Evolutionary conservation across 2,329 filamentous ascomycete genomes (phyloP).

Genomic region (Xylariomycetidae sp.): DNA sequence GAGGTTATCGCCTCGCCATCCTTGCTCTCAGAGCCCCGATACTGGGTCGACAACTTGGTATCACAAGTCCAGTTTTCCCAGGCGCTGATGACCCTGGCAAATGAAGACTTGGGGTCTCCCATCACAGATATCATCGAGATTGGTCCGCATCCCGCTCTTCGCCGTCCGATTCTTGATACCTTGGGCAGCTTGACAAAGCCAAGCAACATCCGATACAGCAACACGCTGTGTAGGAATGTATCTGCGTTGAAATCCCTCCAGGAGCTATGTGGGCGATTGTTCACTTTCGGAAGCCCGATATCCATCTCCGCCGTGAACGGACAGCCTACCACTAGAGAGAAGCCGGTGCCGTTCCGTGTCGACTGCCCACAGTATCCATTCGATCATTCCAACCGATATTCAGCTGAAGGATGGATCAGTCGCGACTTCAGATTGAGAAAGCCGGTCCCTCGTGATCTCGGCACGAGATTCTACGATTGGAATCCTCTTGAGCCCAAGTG

Average conservation of each 20-base stretch:
- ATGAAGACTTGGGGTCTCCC: neutral
- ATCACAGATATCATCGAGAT: slow-evolving; percentile 3
- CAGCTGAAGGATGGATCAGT: slow-evolving; percentile 4
- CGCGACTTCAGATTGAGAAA: slow-evolving; percentile 1
- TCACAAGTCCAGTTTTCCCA: slow-evolving; percentile 4
- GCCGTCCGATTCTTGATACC: slow-evolving; percentile 2
- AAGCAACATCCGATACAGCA: too few species aligned
- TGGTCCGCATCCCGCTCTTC: slow-evolving; percentile 4
- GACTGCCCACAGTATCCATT: slow-evolving; percentile 4
- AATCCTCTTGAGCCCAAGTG: slow-evolving; percentile 8
- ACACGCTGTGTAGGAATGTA: too few species aligned
- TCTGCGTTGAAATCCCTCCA: too few species aligned
- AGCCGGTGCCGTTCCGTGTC: too few species aligned
- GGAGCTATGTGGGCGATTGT: too few species aligned
- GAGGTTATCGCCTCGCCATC: neutral
- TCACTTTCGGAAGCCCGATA: too few species aligned
- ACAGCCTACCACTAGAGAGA: too few species aligned
- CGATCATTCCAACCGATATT: slow-evolving; percentile 1
- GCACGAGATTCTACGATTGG: slow-evolving; percentile 8
- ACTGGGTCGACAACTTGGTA: slow-evolving; percentile 7
- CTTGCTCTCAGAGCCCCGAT: neutral
- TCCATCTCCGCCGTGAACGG: too few species aligned
- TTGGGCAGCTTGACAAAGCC: neutral
- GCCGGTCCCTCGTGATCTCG: slow-evolving; percentile 6
- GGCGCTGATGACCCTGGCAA: neutral